A percentile compares a stretch with the other conserved stretches of the same genome.
Evolutionary conservation across 495 filamentous ascomycete species (phyloP).

Genomic region (Lophiotrema nucula): DNA sequence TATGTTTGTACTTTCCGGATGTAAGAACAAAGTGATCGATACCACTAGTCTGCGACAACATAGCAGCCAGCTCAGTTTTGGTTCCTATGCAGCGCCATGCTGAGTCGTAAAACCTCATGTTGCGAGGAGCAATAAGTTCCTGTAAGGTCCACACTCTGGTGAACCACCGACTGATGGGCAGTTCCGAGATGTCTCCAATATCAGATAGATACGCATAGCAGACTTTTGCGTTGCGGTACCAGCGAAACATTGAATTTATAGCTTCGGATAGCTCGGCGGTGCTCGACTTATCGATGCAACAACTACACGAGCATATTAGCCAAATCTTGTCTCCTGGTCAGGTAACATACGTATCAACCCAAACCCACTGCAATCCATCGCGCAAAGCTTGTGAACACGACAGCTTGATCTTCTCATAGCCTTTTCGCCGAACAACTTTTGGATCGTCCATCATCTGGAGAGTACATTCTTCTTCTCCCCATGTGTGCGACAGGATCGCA

Average conservation of each 20-base stretch:
- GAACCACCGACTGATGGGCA: conserved; percentile 14
- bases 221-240: conserved; percentile 6
- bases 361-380: conserved; percentile 36
- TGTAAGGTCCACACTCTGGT: conserved; percentile 26
- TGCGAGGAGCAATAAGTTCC: conserved; percentile 17
- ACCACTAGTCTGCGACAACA: neutral
- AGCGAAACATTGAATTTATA: conserved; percentile 46
- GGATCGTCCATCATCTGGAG: neutral
- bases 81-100: conserved; percentile 4
- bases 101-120: neutral
- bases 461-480: neutral
- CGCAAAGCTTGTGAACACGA: conserved; percentile 17
- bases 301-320: neutral
- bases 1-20: neutral
- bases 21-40: neutral
- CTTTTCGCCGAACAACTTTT: neutral
- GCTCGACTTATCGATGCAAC: conserved; percentile 42
- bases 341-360: conserved; percentile 45
- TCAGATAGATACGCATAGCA: conserved; percentile 23
- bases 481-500: conserved; percentile 28
- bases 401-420: conserved; percentile 13
- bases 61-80: neutral
- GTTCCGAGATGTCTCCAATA: neutral
- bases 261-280: conserved; percentile 41
- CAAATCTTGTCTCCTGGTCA: neutral